Percentiles rank a stretch among this genome's conserved stretches.
phyloP scores from a whole-genome alignment of 2,329 filamentous ascomycete species.

The Arthroderma sp. region DNA sequence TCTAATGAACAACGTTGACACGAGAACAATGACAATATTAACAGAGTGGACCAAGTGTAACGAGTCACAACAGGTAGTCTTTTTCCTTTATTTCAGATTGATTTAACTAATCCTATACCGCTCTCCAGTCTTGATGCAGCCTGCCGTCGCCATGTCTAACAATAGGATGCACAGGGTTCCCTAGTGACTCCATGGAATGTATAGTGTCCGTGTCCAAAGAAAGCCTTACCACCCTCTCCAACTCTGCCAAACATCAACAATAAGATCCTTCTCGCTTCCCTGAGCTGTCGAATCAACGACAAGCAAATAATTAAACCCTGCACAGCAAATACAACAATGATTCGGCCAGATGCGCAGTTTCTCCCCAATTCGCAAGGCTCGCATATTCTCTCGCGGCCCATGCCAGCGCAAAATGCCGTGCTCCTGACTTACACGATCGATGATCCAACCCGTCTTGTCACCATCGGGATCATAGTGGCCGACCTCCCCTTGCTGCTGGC shows the following conservation, averaged over 20 bases:
- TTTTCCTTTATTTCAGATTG: not conserved
- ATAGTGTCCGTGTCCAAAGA: not conserved
- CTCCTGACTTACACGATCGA: constrained; percentile 61
- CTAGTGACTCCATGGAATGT: not conserved
- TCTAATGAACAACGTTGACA: not conserved
- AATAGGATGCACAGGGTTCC: not conserved
- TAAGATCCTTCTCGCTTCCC: constrained; percentile 14
- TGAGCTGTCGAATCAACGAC: constrained; percentile 50
- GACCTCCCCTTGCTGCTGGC: not conserved
- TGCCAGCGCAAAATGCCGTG: constrained; percentile 59
- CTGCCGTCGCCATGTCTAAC: not conserved
- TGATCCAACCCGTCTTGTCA: constrained; percentile 45
- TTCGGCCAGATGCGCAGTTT: constrained; percentile 65
- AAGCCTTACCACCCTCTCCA: constrained; percentile 17
- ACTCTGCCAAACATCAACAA: constrained; percentile 15
- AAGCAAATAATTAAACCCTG: constrained; percentile 59
- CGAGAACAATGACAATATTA: not conserved
- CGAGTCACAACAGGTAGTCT: constrained; percentile 1
- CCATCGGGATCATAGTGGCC: constrained; percentile 20
- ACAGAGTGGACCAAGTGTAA: not conserved
- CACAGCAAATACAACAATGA: constrained; percentile 63
- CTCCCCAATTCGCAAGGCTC: constrained; percentile 48
- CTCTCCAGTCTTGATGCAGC: not conserved
- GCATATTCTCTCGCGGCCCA: constrained; percentile 33
- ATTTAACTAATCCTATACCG: not conserved